Base-by-base conservation (phyloP, 164 flowering plant genomes). In the Taxillus chinensis region DNA sequence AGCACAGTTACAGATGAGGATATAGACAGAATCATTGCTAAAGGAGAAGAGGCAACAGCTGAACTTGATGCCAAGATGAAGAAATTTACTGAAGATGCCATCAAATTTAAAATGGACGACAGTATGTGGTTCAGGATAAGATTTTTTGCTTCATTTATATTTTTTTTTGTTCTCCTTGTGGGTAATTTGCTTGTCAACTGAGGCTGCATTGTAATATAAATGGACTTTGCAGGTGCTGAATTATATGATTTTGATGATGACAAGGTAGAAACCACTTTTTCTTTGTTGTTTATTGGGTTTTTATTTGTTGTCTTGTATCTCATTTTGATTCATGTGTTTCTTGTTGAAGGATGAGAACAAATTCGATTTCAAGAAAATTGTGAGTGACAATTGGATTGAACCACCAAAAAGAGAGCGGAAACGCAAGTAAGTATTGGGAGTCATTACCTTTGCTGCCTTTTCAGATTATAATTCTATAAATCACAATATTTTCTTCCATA, bases 11-110 rank as follows among this genome's bases (percentile, higher is more conserved):
- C 98, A 12, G 98, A 95, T 76, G 99, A 95, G 69, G 99, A 95
- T 73, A 91, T 95, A 53, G 99, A 95, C 66, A 82, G 98, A 70
- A 95, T 91, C 50, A 95, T 95, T 66, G 99, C 99, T 48, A 91
- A 86, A 75, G 99, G 99, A 79, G 99, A 95, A 74, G 99, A 85
- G 71, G 86, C 99, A 62, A 95, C 97, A n/a, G 96, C 98, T 62
- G 98, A 91, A 71, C 96, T 95, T 71, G 99, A 95, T 87, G 99
- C 96, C 45, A 95, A 95, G 73, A 95, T 95, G 99, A 95, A 89
- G 79, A 95, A 87, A 71, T 95, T 95, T 64, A 95, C 98, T 17
- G 99, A 95, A 81, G 99, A 95, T 83, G 98, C 98, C 38, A 91
- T 95, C 64, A 91, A 95, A 68, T 95, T 95, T 73, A 95, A 95